Evolutionary conservation across 257 asterid genomes (phyloP).

Genomic region (Salvia hispanica): DNA sequence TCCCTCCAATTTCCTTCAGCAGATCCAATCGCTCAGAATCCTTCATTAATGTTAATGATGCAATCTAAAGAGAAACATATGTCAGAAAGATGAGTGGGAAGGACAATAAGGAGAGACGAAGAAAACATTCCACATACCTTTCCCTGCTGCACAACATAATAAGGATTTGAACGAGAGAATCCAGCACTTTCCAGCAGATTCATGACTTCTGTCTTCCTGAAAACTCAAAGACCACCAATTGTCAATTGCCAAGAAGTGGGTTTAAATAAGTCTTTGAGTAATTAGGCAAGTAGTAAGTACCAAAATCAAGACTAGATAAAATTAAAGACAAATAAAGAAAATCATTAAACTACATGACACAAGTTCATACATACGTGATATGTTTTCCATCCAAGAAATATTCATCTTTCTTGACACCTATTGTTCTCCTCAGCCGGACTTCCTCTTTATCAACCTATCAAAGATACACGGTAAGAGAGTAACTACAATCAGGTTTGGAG

Average conservation of each 20-base stretch:
- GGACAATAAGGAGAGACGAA: conserved; percentile 25
- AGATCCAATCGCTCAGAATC: conserved; percentile 95
- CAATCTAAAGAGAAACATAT: conserved; percentile 59
- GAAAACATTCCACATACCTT: conserved; percentile 49
- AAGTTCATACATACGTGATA: conserved; percentile 70
- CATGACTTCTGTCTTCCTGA: conserved; percentile 98
- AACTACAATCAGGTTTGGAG: conserved; percentile 25
- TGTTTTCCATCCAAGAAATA: conserved; percentile 98
- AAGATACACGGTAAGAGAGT: conserved; percentile 7
- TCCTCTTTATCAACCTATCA: conserved; percentile 95
- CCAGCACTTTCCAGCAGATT: conserved; percentile 99
- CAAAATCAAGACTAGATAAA: conserved; percentile 4
- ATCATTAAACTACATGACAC: conserved; percentile 7
- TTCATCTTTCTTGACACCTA: conserved; percentile 93
- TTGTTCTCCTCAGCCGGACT: conserved; percentile 94
- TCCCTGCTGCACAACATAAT: conserved; percentile 99
- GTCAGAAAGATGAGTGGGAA: conserved; percentile 37
- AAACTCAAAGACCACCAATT: conserved; percentile 35
- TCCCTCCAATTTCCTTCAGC: conserved; percentile 99
- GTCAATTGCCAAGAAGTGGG: conserved; percentile 22
- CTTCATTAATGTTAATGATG: conserved; percentile 90
- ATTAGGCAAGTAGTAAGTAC: background rate
- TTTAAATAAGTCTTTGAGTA: conserved; percentile 14
- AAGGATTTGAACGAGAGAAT: conserved; percentile 98
- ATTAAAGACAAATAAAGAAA: conserved; percentile 14